A percentile compares a stretch with the other conserved stretches of the same genome.
These are phyloP conservation scores for Camelina laxa DNA, from an alignment of 345 rosid genomes.

Conservation along the genomic window DNA sequence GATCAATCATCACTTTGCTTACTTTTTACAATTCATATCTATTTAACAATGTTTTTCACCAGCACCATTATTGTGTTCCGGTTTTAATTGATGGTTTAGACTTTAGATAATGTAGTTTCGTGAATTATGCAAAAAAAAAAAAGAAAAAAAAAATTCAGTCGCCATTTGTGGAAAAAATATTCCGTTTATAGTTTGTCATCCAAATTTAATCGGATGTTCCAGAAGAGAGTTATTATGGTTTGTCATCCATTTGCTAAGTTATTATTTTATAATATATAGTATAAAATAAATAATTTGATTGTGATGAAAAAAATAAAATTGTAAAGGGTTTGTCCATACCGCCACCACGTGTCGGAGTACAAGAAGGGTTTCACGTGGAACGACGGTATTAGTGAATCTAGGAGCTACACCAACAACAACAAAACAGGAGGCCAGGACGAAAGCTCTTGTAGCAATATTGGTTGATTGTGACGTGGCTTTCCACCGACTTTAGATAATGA, in stretches of 20 bases:
- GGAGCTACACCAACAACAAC: constrained; percentile 24
- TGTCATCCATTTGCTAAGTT: not conserved
- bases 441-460: constrained; percentile 16
- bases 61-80: not conserved
- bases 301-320: not conserved
- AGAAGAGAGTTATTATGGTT: not conserved
- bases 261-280: too few species aligned
- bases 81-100: too few species aligned
- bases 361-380: constrained; percentile 6
- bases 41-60: too few species aligned
- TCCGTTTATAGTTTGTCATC: constrained; percentile 20
- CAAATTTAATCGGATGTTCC: not conserved
- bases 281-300: too few species aligned
- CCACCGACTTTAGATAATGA: constrained; percentile 28
- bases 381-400: constrained; percentile 27
- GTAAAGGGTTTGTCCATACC: not conserved
- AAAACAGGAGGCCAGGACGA: constrained; percentile 19
- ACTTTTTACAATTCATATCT: too few species aligned
- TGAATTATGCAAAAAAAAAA: not conserved
- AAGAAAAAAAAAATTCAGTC: not conserved
- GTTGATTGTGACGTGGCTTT: constrained; percentile 25
- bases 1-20: too few species aligned
- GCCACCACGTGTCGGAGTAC: not conserved
- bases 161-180: not conserved
- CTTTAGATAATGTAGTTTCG: too few species aligned